These are phyloP conservation scores for Huntiella decipiens DNA, from an alignment of 2,329 filamentous ascomycete genomes.

Conservation along the genomic window DNA sequence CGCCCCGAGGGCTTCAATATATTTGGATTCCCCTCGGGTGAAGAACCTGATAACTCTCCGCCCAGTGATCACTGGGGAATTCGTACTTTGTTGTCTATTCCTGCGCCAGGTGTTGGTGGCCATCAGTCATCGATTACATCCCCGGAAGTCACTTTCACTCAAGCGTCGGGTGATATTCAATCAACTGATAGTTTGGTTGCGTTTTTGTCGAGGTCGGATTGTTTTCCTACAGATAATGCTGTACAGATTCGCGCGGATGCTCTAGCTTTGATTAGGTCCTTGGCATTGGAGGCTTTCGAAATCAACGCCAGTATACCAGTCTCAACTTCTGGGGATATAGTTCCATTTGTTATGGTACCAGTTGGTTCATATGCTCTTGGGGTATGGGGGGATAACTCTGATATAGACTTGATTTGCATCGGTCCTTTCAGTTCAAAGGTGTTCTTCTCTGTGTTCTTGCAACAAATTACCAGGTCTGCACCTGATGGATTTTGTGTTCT, in stretches of 20 bases:
- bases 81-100: conserved; percentile 21
- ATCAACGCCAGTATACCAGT: not conserved
- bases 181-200: not conserved
- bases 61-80: conserved; percentile 43
- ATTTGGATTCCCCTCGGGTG: conserved; percentile 29
- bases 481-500: conserved; percentile 28
- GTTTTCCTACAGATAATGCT: not conserved
- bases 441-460: conserved; percentile 28
- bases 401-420: conserved; percentile 48
- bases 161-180: not conserved
- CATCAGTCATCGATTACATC: not conserved
- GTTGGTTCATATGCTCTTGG: conserved; percentile 49
- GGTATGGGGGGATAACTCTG: conserved; percentile 40
- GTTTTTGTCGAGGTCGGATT: not conserved
- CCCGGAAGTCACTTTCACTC: not conserved
- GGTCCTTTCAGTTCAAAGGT: conserved; percentile 39
- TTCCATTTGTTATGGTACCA: conserved; percentile 27
- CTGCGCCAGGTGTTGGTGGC: not conserved
- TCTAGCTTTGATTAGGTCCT: not conserved
- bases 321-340: not conserved
- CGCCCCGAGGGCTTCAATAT: conserved; percentile 31
- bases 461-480: conserved; percentile 1
- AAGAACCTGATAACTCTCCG: conserved; percentile 14
- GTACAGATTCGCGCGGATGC: not conserved
- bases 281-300: not conserved